Evolutionary conservation across 495 filamentous ascomycete species (phyloP).

Genomic region (Penicillium lividum): DNA sequence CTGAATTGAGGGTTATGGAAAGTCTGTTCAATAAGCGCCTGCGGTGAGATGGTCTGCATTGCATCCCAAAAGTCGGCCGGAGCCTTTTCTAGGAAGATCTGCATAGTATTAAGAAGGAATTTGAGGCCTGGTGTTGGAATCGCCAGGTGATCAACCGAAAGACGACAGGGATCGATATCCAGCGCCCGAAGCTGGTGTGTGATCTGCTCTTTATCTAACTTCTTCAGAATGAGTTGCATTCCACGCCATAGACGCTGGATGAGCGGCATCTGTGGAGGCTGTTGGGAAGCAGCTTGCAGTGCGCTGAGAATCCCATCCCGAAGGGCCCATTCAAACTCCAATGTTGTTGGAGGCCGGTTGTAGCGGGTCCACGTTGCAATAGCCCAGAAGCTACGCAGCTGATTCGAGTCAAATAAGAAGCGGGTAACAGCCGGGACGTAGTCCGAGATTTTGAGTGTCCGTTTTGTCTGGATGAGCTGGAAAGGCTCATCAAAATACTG

Average conservation of each 20-base stretch:
- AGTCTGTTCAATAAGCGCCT: constrained; percentile 71
- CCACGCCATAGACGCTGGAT: constrained; percentile 74
- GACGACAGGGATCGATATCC: constrained; percentile 73
- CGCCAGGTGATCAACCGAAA: constrained; percentile 73
- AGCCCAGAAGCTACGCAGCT: constrained; percentile 65
- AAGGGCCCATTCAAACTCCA: constrained; percentile 84
- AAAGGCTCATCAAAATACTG: constrained; percentile 76
- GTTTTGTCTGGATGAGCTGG: constrained; percentile 69
- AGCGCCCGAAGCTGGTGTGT: constrained; percentile 75
- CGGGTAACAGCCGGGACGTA: constrained; percentile 75
- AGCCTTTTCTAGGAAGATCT: constrained; percentile 67
- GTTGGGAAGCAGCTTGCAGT: constrained; percentile 41
- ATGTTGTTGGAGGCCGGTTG: constrained; percentile 53
- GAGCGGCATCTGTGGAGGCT: constrained; percentile 49
- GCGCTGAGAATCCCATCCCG: constrained; percentile 59
- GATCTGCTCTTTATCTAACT: constrained; percentile 72
- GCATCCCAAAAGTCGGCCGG: constrained; percentile 83
- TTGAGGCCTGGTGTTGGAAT: constrained; percentile 60
- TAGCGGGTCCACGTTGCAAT: constrained; percentile 64
- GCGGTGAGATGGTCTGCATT: constrained; percentile 73
- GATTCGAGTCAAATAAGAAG: constrained; percentile 74
- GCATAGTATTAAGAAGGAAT: constrained; percentile 64
- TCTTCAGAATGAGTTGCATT: constrained; percentile 66
- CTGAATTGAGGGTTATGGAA: constrained; percentile 70
- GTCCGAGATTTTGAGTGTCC: constrained; percentile 65